Base-by-base conservation (phyloP, 345 rosid species). In the Populus pruinosa region DNA sequence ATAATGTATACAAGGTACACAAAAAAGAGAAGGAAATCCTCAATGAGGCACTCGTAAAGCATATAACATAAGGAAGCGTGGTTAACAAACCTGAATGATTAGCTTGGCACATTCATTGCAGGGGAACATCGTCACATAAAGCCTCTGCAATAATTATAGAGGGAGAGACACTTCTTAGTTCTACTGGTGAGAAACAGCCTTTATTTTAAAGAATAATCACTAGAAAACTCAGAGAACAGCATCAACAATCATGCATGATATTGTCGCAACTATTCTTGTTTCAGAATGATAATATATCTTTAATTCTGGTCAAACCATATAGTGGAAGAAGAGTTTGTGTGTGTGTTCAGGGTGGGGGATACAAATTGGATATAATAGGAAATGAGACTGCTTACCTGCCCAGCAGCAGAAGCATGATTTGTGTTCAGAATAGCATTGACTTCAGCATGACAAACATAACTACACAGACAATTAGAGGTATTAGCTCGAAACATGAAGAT, bases 101-200 rank as follows among this genome's bases (percentile, higher is more conserved):
- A 95, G 87, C 89, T 93, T 95, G 14, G 99, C 99, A 84, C 99
- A 95, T 83, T 93, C 99, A 74, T 95, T 95, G 92, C 99, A 95
- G 69, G 99, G 99, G 85, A 91, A 95, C 98, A 95, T 93, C 67
- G 98, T 95, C 79, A 95, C 99, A 73, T 91, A 95, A 66, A 95
- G 99, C 89, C 85, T 91, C 99, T 95, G 94, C 86, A 86, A 81
- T 87, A 23, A 80, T 76, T 23, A 69, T 38, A 63, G 80, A 23
- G 63, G 77, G 41, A 56, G 38, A 50, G 65, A 56, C 67, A 5
- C 61, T 21, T 49, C 43, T 80, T 49, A 63, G 47, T 61, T 78
- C 59, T 69, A 56, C 55, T 68, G 59, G 61, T 25, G 27, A n/a
- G 33, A 23, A 62, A 17, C 5, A 33, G 23, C 25, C 67, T 53